phyloP scores from a whole-genome alignment of 176 grass and related monocot genomes.

The Avena sativa region DNA sequence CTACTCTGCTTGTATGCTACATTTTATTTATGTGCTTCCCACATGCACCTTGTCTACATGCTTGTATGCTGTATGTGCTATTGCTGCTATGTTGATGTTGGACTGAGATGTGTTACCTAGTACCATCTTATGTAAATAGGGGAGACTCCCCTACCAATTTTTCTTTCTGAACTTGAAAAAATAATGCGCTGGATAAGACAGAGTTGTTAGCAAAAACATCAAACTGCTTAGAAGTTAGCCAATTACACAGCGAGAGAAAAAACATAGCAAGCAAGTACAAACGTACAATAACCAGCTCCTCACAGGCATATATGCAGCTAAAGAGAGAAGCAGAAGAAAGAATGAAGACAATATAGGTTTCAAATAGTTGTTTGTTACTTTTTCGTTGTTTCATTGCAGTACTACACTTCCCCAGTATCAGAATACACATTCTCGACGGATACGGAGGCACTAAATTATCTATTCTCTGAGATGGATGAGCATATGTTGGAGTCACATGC shows the following conservation, averaged over 20 bases:
- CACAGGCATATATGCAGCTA: neutral
- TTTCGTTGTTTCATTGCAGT: slow-evolving; percentile 40
- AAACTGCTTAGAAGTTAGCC: neutral
- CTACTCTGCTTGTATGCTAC: neutral
- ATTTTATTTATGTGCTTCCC: neutral
- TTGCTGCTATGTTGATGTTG: neutral
- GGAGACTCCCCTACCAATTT: neutral
- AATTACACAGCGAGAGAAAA: neutral
- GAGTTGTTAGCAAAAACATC: neutral
- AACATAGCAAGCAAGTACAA: neutral
- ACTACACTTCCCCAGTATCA: slow-evolving; percentile 57
- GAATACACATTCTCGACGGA: slow-evolving; percentile 58
- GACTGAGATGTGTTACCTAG: neutral
- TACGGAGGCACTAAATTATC: slow-evolving; percentile 48
- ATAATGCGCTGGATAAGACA: neutral
- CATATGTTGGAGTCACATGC: slow-evolving; percentile 21
- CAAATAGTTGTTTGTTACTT: neutral
- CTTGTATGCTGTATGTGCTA: slow-evolving; percentile 5
- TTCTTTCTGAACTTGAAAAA: neutral
- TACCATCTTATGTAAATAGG: neutral
- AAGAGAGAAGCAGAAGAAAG: neutral
- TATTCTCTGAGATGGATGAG: slow-evolving; percentile 52
- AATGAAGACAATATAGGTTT: neutral
- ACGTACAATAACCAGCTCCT: neutral
- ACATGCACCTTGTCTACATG: neutral